Percentiles rank a stretch among this genome's conserved stretches.
Evolutionary conservation across 2,329 filamentous ascomycete genomes (phyloP).

Genomic region (Neopestalotiopsis sp.): DNA sequence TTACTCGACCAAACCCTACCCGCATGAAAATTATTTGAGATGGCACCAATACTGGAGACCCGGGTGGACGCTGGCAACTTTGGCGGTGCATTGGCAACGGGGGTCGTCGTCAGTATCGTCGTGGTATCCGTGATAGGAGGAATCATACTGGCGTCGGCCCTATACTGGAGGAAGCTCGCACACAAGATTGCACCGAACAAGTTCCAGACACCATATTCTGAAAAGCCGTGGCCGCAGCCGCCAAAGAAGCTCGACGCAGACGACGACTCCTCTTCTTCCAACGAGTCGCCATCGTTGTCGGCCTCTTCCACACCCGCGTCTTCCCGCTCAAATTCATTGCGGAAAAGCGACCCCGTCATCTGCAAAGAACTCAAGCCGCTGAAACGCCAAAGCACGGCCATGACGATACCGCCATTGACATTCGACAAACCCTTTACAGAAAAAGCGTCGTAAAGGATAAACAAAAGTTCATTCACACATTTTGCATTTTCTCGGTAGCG

Average conservation of each 20-base stretch:
- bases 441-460: background rate
- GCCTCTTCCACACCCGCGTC: background rate
- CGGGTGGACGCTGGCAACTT: background rate
- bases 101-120: slow-evolving; percentile 13
- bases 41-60: slow-evolving; percentile 6
- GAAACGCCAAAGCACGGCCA: background rate
- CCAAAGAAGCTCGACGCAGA: background rate
- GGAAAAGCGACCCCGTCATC: slow-evolving; percentile 6
- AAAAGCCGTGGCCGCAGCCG: slow-evolving; percentile 16
- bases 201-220: background rate
- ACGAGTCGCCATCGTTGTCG: background rate
- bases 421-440: slow-evolving; percentile 6
- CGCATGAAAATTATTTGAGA: background rate
- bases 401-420: background rate
- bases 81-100: slow-evolving; percentile 3
- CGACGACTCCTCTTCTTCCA: background rate
- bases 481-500: background rate
- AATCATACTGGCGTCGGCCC: background rate
- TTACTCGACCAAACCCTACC: background rate
- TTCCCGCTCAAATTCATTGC: background rate
- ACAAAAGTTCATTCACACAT: background rate
- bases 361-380: slow-evolving; percentile 3
- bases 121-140: background rate
- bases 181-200: slow-evolving; percentile 9
- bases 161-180: slow-evolving; percentile 14